Base-by-base conservation (phyloP, 2,329 filamentous ascomycete species). In the Cladosporium austrohemisphaericum region DNA sequence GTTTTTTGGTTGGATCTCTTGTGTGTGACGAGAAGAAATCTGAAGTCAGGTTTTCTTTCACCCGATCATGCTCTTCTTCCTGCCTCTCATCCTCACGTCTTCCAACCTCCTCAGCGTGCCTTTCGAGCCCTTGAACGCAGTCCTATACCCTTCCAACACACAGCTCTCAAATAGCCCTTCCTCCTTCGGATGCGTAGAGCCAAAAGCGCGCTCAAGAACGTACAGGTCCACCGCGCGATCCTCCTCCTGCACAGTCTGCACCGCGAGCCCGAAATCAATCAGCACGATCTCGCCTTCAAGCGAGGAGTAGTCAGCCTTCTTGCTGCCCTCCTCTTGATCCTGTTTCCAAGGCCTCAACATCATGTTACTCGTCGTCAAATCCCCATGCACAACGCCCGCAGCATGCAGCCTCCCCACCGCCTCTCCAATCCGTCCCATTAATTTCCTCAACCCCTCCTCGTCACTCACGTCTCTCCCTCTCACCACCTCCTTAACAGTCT, bases 21-120 rank as follows among this genome's bases (percentile, higher is more conserved):
- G n/a, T n/a, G n/a, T n/a, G n/a, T n/a, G n/a, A n/a, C n/a, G n/a
- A n/a, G n/a, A n/a, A n/a, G n/a, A n/a, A n/a, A n/a, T n/a, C n/a
- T n/a, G n/a, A n/a, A n/a, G n/a, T n/a, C n/a, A n/a, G n/a, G n/a
- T n/a, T n/a, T n/a, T n/a, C n/a, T n/a, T n/a, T 72, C 72, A 97
- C 22, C 93, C 93, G 58, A 98, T 67, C 93, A 98, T 98, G 67
- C 90, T 97, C 69, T 89, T 85, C 80, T 98, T 98, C 65, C 93
- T 78, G 3, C 93, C 93, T 67, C 93, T 83, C 84, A 95, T 82
- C 65, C 93, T 81, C 38, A 98, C 93, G 57, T 95, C 92, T 66
- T 95, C 90, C 54, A 98, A 70, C 66, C 84, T 86, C 72, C 81
- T 88, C 65, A 98, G 69, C 18, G 91, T 88, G 16, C 80, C 73